Conservation (phyloP, 2,329 filamentous ascomycete genomes). For the Penicillium italicum region DNA sequence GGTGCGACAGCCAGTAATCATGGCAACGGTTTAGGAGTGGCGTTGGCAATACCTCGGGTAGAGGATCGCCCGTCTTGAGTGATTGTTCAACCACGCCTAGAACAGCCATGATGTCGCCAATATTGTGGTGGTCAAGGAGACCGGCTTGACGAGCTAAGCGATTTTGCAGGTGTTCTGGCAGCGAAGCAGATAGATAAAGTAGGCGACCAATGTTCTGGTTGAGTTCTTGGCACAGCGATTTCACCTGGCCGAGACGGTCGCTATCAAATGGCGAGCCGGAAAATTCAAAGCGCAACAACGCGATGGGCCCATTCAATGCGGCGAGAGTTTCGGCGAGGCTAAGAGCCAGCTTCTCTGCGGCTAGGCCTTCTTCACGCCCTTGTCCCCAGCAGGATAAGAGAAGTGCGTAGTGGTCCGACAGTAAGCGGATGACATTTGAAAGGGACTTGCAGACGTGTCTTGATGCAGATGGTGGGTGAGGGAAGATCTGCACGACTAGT, state of each 20-base stretch:
- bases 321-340: constrained; percentile 33
- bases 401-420: constrained; percentile 51
- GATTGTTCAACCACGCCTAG: constrained; percentile 48
- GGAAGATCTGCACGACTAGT: constrained; percentile 47
- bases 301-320: constrained; percentile 34
- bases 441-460: constrained; percentile 46
- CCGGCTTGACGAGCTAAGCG: constrained; percentile 41
- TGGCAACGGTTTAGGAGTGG: constrained; percentile 43
- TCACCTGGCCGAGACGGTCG: constrained; percentile 31
- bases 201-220: constrained; percentile 37
- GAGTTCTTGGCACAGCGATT: constrained; percentile 32
- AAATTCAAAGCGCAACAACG: constrained; percentile 38
- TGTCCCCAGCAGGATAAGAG: constrained; percentile 47
- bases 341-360: constrained; percentile 32
- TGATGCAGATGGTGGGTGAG: constrained; percentile 47
- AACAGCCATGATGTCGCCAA: constrained; percentile 53
- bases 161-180: constrained; percentile 41
- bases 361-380: constrained; percentile 20
- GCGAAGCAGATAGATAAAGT: constrained; percentile 30
- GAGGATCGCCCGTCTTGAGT: constrained; percentile 47
- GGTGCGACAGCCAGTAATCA: constrained; percentile 24
- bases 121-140: constrained; percentile 43
- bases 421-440: constrained; percentile 42
- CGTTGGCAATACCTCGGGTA: constrained; percentile 49
- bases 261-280: constrained; percentile 40